phyloP scores from a whole-genome alignment of 257 asterid species.

The Ocimum tenuiflorum region DNA sequence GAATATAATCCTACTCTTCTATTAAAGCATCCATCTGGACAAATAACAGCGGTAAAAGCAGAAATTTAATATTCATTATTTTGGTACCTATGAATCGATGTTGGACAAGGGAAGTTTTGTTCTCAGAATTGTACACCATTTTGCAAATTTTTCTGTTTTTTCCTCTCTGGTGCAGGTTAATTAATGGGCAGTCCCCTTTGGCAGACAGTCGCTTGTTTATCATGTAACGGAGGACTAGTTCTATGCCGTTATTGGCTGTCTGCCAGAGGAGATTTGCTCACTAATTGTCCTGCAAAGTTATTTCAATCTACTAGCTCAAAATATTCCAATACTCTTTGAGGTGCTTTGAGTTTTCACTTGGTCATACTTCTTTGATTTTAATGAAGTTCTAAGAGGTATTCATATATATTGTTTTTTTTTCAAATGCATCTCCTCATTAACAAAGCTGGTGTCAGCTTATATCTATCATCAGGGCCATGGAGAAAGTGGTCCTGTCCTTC shows the following conservation, averaged over 20 bases:
- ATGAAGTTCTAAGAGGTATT: not conserved
- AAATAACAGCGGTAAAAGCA: constrained; percentile 7
- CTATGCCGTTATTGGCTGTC: constrained; percentile 8
- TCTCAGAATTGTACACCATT: not conserved
- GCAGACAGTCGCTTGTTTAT: constrained; percentile 16
- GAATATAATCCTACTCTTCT: constrained; percentile 15
- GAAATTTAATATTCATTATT: not conserved
- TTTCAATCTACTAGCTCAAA: not conserved
- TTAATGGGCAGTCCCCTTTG: constrained; percentile 24
- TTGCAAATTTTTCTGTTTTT: not conserved
- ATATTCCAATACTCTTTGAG: constrained; percentile 4
- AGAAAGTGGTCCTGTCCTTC: not conserved
- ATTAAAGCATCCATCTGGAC: constrained; percentile 13
- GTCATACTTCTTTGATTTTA: not conserved
- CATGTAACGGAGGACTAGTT: not conserved
- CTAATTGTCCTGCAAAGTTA: constrained; percentile 10
- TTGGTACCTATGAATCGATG: constrained; percentile 2
- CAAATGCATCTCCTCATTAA: not conserved
- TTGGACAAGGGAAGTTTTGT: not conserved
- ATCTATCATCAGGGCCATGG: not conserved
- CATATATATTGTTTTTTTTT: not conserved
- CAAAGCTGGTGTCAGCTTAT: not conserved
- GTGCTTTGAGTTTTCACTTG: not conserved
- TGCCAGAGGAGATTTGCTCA: constrained; percentile 33
- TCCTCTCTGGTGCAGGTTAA: constrained; percentile 18